Evolutionary conservation across 257 asterid species (phyloP), one percentile per base, ranked within the genome.

Genomic region (Vinca minor): DNA sequence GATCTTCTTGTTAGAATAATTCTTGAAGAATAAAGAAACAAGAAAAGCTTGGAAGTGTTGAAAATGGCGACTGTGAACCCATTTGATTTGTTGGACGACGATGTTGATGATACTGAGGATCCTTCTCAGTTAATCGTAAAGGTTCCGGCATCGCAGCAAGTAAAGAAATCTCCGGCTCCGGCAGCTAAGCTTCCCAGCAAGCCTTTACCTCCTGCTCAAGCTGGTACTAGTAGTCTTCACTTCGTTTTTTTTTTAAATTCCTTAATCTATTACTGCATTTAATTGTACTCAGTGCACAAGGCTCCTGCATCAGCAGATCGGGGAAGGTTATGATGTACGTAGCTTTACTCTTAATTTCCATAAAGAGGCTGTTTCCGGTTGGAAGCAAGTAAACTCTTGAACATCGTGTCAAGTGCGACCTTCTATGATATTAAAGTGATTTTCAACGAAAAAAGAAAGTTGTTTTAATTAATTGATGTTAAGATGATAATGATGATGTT

Each of bases 61-160:
- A 55, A 71, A 68, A 90, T 90, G 97, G 90, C 96, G 80, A 82
- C 93, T 23, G 35, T 57, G 71, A 90, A 90, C 73, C 97, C 96
- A 12, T 90, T 90, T 74, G 97, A 87, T 82, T 82, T 90, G 85
- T 84, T 90, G 55, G 93, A 82, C 15, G 95, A 82, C 62, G 94
- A 81, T 71, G 95, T 80, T 63, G 94, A 81, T 71, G 95, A 82
- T 31, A 15, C 78, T 36, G 95, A 84, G 72, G 94, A 85, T 72
- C 88, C 89, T 5, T 73, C 81, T 39, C 80, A 67, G 74, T 79
- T 82, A 66, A 56, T 85, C 56, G 89, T 93, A 57, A 84, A 81
- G 83, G 36, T 60, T 71, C 87, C 70, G 65, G 88, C 57, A 8
- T n/a, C n/a, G n/a, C n/a, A n/a, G n/a, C 65, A 77, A 64, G 65